A percentile compares a stretch with the other conserved stretches of the same genome.
Evolutionary conservation across 164 flowering plant species (phyloP).

Genomic region (Aristolochia californica): DNA sequence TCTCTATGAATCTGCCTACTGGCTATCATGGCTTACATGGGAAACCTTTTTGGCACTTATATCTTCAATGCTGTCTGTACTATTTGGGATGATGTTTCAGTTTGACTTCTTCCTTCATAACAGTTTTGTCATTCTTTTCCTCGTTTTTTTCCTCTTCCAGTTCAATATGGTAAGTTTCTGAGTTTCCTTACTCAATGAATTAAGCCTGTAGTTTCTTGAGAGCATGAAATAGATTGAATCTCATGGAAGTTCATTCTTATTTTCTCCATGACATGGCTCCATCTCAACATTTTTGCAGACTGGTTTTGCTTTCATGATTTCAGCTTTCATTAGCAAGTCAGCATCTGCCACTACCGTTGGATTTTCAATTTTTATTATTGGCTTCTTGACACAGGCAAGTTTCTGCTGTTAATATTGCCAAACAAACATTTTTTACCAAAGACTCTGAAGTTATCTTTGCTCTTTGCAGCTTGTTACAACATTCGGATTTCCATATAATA

Average conservation of each 20-base stretch:
- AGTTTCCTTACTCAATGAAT: background rate
- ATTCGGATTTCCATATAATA: slow-evolving; percentile 70
- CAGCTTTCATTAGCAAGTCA: slow-evolving; percentile 79
- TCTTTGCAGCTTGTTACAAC: slow-evolving; percentile 60
- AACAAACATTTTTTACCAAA: background rate
- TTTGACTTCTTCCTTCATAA: slow-evolving; percentile 86
- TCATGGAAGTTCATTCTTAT: background rate
- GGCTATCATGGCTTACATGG: slow-evolving; percentile 97
- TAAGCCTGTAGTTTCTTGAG: background rate
- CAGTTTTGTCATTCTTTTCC: slow-evolving; percentile 62
- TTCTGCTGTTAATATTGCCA: background rate
- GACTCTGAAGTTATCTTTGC: slow-evolving; percentile 8
- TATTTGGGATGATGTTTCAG: slow-evolving; percentile 92
- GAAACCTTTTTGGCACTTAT: slow-evolving; percentile 53
- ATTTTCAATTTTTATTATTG: slow-evolving; percentile 69
- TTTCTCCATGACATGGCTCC: slow-evolving; percentile 11
- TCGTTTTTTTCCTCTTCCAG: slow-evolving; percentile 83
- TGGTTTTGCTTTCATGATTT: slow-evolving; percentile 79
- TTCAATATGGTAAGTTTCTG: slow-evolving; percentile 71
- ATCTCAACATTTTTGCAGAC: slow-evolving; percentile 23
- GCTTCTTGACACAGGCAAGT: slow-evolving; percentile 70
- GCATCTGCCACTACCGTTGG: slow-evolving; percentile 79
- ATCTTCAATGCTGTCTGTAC: slow-evolving; percentile 64
- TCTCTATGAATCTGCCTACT: slow-evolving; percentile 88
- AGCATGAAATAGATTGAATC: background rate